phyloP scores from a whole-genome alignment of 208 protist species.

The Vickermania ingenoplastis region DNA sequence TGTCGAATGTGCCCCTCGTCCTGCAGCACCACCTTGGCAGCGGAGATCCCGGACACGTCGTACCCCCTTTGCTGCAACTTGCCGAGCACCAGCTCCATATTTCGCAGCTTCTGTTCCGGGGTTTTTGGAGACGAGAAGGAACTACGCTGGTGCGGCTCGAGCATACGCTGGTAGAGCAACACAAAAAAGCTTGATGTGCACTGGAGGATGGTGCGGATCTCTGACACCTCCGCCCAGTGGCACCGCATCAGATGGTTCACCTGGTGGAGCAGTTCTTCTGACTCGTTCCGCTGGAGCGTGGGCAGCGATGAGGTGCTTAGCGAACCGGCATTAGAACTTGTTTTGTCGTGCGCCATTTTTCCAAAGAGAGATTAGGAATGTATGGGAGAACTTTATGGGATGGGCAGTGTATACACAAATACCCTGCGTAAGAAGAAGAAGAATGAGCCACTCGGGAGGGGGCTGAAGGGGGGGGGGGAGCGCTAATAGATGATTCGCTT shows the following conservation, averaged over 20 bases:
- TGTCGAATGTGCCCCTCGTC: slow-evolving; percentile 80
- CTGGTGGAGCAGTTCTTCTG: slow-evolving; percentile 44
- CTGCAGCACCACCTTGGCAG: slow-evolving; percentile 60
- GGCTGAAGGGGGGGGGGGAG: too few relatives aligned
- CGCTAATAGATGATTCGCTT: too few relatives aligned
- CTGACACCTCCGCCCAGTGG: slow-evolving; percentile 16
- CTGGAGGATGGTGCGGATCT: slow-evolving; percentile 59
- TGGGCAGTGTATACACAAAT: too few relatives aligned
- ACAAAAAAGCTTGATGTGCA: slow-evolving; percentile 86
- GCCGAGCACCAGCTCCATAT: slow-evolving; percentile 61
- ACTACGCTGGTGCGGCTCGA: slow-evolving; percentile 27
- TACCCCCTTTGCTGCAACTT: slow-evolving; percentile 52
- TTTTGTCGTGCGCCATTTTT: too few relatives aligned
- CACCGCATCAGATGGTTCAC: slow-evolving; percentile 50
- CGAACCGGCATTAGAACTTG: too few relatives aligned
- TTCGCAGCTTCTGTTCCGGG: slow-evolving; percentile 63
- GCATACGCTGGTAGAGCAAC: slow-evolving; percentile 73
- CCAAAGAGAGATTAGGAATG: too few relatives aligned
- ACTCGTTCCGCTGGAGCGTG: too few relatives aligned
- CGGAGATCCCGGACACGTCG: slow-evolving; percentile 42
- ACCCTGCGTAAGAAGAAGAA: too few relatives aligned
- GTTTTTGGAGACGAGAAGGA: slow-evolving; percentile 35
- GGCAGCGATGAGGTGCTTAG: too few relatives aligned
- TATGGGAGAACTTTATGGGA: too few relatives aligned
- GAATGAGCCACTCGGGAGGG: too few relatives aligned